Percentiles rank a stretch among this genome's conserved stretches.
These are phyloP conservation scores for Monilinia fructigena DNA, from an alignment of 2,329 filamentous ascomycete species.

Conservation along the genomic window DNA sequence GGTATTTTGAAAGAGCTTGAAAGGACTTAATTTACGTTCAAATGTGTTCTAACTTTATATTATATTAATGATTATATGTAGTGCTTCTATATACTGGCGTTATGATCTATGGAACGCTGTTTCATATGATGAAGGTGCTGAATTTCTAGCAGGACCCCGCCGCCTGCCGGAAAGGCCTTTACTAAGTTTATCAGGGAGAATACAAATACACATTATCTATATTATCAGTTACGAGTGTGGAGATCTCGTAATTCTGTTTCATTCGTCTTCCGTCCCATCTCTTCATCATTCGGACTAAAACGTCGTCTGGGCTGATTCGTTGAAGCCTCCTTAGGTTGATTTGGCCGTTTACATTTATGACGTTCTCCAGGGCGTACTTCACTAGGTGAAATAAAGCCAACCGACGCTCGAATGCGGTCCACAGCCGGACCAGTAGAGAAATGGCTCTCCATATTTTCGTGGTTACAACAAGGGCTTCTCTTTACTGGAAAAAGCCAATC, in stretches of 20 bases:
- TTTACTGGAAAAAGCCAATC: slow-evolving; percentile 82
- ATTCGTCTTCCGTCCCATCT: slow-evolving; percentile 15
- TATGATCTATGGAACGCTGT: background rate
- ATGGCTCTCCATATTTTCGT: slow-evolving; percentile 63
- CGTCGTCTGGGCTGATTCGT: background rate
- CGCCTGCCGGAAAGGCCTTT: too few species aligned
- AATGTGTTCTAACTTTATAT: background rate
- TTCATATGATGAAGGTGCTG: background rate
- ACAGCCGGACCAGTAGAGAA: slow-evolving; percentile 67
- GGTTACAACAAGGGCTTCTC: slow-evolving; percentile 70
- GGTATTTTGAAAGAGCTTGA: background rate
- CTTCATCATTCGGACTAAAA: slow-evolving; percentile 9
- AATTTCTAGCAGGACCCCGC: background rate
- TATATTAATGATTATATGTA: slow-evolving; percentile 14
- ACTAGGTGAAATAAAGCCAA: slow-evolving; percentile 25
- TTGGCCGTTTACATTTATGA: background rate
- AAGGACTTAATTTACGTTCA: background rate
- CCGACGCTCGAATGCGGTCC: slow-evolving; percentile 48
- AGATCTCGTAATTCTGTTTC: slow-evolving; percentile 24
- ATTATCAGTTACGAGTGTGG: background rate
- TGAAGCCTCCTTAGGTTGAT: background rate
- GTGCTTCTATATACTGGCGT: slow-evolving; percentile 13
- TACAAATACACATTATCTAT: background rate
- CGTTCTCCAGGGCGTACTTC: slow-evolving; percentile 5
- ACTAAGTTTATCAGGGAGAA: background rate